Base-by-base conservation (phyloP, 768 basidiomycete species). In the Tephrocybe sp. region DNA sequence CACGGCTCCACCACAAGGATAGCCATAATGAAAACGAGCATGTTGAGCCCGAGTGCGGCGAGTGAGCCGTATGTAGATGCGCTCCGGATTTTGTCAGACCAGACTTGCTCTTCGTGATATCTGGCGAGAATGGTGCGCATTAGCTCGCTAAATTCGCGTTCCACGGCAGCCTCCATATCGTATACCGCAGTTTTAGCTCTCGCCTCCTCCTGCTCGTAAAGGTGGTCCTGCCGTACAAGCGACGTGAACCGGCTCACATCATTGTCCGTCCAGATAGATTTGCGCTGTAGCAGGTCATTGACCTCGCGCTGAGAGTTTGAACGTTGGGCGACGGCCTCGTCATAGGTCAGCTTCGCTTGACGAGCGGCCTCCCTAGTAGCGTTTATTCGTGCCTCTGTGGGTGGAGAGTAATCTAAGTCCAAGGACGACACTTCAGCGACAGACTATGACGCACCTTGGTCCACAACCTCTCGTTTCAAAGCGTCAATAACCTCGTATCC, bases 71-170 rank as follows among this genome's bases (percentile, higher is more conserved):
- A 98, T 4, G 97, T 98, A 54, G 91, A 93, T 22, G 89, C 87
- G 58, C 90, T 92, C 28, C 97, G 84, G 52, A 99, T 97, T 71
- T 99, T 99, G 75, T 99, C 96, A 45, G 91, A 93, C 97, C 97
- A 99, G 2, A 98, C 84, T 66, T 99, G 97, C 65, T 99, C 97
- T 69, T 98, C 96, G 71, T 98, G 96, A 67, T 98, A 98, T 31
- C 96, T 80, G 41, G 82, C 84, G 51, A 99, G 78, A 60, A 98
- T 98, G 9, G 80, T 75, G 48, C 84, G 84, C 87, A 96, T 90
- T 26, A 98, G 78, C 62, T 84, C 87, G 60, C 78, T 86, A 64
- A 98, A 97, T 58, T 87, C 90, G 37, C 80, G 79, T 57, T 99
- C 97, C 15, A 93, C 91, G 1, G 79, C 81, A 43, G 82, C 79